Base-by-base conservation (phyloP, 2,329 filamentous ascomycete species). In the Exophiala aquamarina region DNA sequence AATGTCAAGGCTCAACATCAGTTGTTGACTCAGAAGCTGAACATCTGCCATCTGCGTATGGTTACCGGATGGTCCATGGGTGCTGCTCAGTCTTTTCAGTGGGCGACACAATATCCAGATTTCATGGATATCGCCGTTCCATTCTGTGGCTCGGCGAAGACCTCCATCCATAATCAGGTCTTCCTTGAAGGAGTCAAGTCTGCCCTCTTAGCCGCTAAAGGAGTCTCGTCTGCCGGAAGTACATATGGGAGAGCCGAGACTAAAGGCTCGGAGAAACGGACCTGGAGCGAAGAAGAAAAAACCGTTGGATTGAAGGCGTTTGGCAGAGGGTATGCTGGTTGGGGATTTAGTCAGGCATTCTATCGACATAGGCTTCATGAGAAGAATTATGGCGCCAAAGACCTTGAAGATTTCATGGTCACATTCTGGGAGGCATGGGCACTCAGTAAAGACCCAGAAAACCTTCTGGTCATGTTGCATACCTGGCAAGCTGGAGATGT, bases 351-450 rank as follows among this genome's bases (percentile, higher is more conserved):
- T 41, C 87, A 91, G 59, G 77, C 85, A 0, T 92, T 91, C 60
- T 92, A 92, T 59, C 77, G 87, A 1, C 73, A 88, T 56, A 83
- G 76, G 61, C 50, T 88, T n/a, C 84, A 84, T 62, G 79, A 87
- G 62, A 82, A 66, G 1, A 70, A 62, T 1, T 73, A 90, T 7
- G 83, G 84, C 0, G 89, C 77, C 59, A 81, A 82, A 55, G 72
- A 80, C 44, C 71, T 91, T 2, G 86, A 90, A 52, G 81, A 87
- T 43, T 92, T 90, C 52, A 79, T 92, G 74, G 70, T 80, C 5
- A 79, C 76, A 10, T 89, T 88, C 60, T 92, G 88, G 86, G 87
- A 91, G 63, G 69, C 69, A 0, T 90, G 86, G 85, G 84, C 84
- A 3, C 69, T 83, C 14, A 79, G 77, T 0, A 19, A 57, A 75